phyloP scores from a whole-genome alignment of 225 moss, liverwort and hornwort species.

The Ulota crispa region DNA sequence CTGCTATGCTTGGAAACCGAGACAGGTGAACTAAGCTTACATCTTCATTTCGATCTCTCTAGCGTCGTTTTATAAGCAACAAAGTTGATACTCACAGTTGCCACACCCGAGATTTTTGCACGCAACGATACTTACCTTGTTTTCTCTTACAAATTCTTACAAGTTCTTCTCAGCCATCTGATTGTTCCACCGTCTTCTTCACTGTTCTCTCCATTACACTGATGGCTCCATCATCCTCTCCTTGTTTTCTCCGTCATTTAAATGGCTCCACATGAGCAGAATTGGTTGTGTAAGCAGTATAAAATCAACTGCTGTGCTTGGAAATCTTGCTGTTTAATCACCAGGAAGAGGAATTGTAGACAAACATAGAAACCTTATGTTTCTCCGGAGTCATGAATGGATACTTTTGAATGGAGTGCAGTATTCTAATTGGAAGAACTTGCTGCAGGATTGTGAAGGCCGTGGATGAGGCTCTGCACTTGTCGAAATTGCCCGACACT shows the following conservation, averaged over 20 bases:
- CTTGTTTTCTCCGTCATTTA: neutral
- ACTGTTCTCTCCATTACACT: neutral
- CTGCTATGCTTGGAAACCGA: neutral
- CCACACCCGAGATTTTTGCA: neutral
- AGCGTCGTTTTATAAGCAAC: neutral
- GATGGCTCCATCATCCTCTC: neutral
- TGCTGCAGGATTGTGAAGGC: constrained; percentile 74
- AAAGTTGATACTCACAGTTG: too few relatives aligned
- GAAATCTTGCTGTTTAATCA: neutral
- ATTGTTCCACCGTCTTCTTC: neutral
- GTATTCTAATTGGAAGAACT: neutral
- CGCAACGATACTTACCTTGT: too few relatives aligned
- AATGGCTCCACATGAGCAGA: neutral
- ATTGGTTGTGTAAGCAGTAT: neutral
- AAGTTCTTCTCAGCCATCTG: neutral
- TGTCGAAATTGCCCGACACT: constrained; percentile 68
- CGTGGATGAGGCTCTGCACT: constrained; percentile 79
- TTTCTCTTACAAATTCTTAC: neutral
- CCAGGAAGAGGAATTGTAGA: neutral
- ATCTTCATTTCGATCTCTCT: neutral
- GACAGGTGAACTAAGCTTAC: constrained; percentile 61
- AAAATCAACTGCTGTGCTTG: neutral
- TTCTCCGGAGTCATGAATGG: neutral
- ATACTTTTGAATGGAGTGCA: neutral
- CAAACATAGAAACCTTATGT: neutral